Evolutionary conservation across 2,329 filamentous ascomycete species (phyloP), one percentile per base, ranked within the genome.

Genomic region (Penicillium expansum): DNA sequence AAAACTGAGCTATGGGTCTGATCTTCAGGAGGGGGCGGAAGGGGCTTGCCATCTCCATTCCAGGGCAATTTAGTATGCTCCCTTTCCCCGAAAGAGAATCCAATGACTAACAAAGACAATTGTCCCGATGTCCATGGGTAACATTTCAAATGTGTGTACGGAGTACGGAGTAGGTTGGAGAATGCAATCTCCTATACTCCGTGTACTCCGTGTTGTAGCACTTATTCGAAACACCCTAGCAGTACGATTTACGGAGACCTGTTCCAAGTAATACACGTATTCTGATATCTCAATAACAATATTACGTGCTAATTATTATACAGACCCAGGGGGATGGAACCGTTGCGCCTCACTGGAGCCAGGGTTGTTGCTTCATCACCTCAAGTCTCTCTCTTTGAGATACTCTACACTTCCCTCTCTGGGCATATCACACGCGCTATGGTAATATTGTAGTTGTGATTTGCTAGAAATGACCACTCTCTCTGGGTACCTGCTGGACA

Each of bases 21-120:
- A 68, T 68, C 65, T 67, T 67, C 65, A 67, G 66, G 65, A 67
- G 66, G 67, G n/a, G 37, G 43, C 52, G 52, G 55, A 62, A 61
- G 62, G 58, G 55, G 62, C 29, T 56, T 53, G 22, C 45, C 38
- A 55, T 54, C 59, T 56, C 53, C 57, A 63, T 63, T 60, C 58
- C 58, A 55, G 32, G 20, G 47, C 38, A 52, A 56, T 52, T 47
- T 27, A 35, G 22, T 14, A 39, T 43, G 44, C 27, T 47, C 44
- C 52, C 37, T 53, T 50, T 41, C 33, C 39, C 45, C 41, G 35
- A 50, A 47, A 42, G 9, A 47, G 18, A 16, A 32, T 6, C 27
- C 9, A 14, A 3, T 13, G 5, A 24, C 5, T 24, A 3, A 20
- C 6, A 14, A 45, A 22, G 14, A 14, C 6, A 45, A 32, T 20